Evolutionary conservation across 768 basidiomycete genomes (phyloP).

Genomic region (Mycena chlorophos): DNA sequence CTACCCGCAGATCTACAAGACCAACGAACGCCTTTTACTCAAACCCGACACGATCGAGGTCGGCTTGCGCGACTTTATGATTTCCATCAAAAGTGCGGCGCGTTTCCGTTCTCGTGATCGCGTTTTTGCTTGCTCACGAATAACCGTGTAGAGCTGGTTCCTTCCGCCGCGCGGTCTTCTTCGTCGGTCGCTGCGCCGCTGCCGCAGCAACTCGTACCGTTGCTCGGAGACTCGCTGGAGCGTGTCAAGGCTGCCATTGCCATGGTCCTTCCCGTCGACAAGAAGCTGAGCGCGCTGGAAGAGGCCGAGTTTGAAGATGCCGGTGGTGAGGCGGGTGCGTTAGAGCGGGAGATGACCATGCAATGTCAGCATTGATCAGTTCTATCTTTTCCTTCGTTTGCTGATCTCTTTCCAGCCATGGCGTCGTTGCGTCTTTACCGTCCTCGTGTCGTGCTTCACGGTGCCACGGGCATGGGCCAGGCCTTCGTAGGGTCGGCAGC

Average conservation of each 20-base stretch:
- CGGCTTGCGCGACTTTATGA: conserved; percentile 91
- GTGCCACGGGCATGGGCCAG: conserved; percentile 87
- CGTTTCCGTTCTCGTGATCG: conserved; percentile 3
- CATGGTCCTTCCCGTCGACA: conserved; percentile 75
- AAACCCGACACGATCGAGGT: conserved; percentile 85
- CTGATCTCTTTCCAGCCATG: conserved; percentile 59
- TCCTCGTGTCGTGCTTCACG: conserved; percentile 83
- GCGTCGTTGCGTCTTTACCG: conserved; percentile 89
- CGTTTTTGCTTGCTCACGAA: conserved; percentile 8
- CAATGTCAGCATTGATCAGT: conserved; percentile 57
- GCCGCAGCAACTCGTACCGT: conserved; percentile 79
- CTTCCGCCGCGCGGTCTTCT: conserved; percentile 90
- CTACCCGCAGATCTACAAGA: conserved; percentile 97
- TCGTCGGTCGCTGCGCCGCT: conserved; percentile 83
- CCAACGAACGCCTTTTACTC: conserved; percentile 78
- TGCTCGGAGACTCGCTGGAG: conserved; percentile 69
- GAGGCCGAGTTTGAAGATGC: conserved; percentile 93
- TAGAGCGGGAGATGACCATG: conserved; percentile 85
- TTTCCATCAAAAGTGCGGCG: conserved; percentile 91
- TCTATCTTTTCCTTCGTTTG: not conserved
- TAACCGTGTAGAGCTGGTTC: conserved; percentile 80
- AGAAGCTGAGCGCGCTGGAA: conserved; percentile 82
- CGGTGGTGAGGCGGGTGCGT: conserved; percentile 74
- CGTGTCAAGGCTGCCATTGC: conserved; percentile 71
- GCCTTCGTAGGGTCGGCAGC: conserved; percentile 86